phyloP scores from a whole-genome alignment of 768 basidiomycete genomes.

The Psilocybe azurescens region DNA sequence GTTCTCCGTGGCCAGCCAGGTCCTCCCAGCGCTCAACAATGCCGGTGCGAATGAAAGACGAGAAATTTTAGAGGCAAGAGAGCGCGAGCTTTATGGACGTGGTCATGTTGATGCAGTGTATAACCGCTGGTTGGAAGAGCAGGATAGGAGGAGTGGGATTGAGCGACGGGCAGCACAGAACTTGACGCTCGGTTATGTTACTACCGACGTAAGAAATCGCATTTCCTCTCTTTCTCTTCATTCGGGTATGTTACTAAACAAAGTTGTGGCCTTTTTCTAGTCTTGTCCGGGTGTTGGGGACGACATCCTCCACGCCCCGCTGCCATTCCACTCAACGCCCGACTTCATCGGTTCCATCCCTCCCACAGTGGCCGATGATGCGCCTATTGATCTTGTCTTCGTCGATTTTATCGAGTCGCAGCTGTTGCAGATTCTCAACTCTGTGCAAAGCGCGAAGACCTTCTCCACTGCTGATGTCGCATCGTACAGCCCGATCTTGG shows the following conservation, averaged over 20 bases:
- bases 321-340: constrained; percentile 59
- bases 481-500: constrained; percentile 55
- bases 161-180: constrained; percentile 49
- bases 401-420: constrained; percentile 66
- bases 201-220: constrained; percentile 56
- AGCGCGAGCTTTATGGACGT: constrained; percentile 45
- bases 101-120: constrained; percentile 60
- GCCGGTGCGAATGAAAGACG: constrained; percentile 44
- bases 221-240: not conserved
- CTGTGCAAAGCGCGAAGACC: constrained; percentile 49
- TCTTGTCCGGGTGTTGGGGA: constrained; percentile 78
- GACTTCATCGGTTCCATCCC: constrained; percentile 63
- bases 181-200: constrained; percentile 80
- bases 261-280: constrained; percentile 32
- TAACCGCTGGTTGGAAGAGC: constrained; percentile 61
- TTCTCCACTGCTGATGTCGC: constrained; percentile 58
- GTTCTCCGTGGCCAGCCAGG: constrained; percentile 52
- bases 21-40: constrained; percentile 58
- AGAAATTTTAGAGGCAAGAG: constrained; percentile 36
- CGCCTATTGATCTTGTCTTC: constrained; percentile 78
- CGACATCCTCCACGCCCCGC: constrained; percentile 66
- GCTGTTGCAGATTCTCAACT: constrained; percentile 60
- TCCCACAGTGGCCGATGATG: constrained; percentile 52
- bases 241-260: not conserved
- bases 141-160: constrained; percentile 45